A percentile compares a stretch with the other conserved stretches of the same genome.
These are phyloP conservation scores for Pezicula carpinea DNA, from an alignment of 2,329 filamentous ascomycete species.

Conservation along the genomic window DNA sequence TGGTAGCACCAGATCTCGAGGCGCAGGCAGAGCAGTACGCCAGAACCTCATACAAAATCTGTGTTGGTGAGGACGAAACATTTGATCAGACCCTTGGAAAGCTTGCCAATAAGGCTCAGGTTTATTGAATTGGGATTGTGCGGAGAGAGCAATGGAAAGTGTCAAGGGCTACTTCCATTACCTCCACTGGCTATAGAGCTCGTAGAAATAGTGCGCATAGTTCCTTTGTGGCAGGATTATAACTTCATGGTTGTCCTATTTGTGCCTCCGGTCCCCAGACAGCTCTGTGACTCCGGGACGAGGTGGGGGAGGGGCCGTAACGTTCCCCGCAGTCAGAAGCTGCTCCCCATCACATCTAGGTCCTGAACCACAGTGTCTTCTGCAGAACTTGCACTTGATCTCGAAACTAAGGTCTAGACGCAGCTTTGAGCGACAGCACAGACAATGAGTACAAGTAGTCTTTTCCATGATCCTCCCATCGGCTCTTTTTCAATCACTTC, in stretches of 20 bases:
- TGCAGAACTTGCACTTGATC: not conserved
- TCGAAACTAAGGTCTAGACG: not conserved
- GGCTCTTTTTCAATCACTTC: not conserved
- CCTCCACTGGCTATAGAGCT: too few species aligned
- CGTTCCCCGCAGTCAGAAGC: not conserved
- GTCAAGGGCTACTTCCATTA: too few species aligned
- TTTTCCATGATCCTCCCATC: not conserved
- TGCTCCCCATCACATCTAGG: not conserved
- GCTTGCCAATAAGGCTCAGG: too few species aligned
- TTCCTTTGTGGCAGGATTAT: too few species aligned
- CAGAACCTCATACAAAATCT: constrained; percentile 27
- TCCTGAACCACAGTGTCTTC: not conserved
- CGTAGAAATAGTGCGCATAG: too few species aligned
- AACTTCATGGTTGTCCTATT: too few species aligned
- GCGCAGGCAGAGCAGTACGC: constrained; percentile 27
- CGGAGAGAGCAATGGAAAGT: too few species aligned
- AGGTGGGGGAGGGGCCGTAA: not conserved
- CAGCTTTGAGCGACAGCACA: not conserved
- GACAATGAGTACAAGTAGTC: not conserved
- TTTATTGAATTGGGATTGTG: too few species aligned
- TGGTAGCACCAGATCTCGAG: constrained; percentile 14
- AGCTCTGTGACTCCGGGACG: too few species aligned
- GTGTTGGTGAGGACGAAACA: constrained; percentile 30
- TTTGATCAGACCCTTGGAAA: constrained; percentile 19
- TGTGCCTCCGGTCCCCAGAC: too few species aligned